Conservation (phyloP, 2,329 filamentous ascomycete species). For the Pseudofabraea citricarpa region DNA sequence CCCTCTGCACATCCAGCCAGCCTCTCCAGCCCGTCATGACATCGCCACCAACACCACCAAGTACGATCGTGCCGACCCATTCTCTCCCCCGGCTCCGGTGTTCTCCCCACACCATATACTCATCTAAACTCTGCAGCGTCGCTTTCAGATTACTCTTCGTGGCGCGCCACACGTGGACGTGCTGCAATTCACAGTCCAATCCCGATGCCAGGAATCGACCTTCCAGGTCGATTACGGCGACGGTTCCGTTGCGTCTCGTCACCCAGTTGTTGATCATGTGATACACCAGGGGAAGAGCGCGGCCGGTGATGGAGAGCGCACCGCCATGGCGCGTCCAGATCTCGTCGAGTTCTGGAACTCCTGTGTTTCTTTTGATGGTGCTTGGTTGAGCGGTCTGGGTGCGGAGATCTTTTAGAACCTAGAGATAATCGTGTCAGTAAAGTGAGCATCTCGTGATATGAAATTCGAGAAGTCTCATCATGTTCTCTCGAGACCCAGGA, state of each 20-base stretch:
- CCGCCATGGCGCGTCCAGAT: conserved; percentile 43
- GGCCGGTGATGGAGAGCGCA: conserved; percentile 46
- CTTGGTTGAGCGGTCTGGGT: too few relatives aligned
- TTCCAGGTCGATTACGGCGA: conserved; percentile 52
- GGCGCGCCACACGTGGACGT: conserved; percentile 25
- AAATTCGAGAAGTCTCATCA: too few relatives aligned
- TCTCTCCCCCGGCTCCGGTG: conserved; percentile 22
- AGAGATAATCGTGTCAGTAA: too few relatives aligned
- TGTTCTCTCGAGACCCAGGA: too few relatives aligned
- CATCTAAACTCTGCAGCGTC: conserved; percentile 20
- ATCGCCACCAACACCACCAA: conserved; percentile 16
- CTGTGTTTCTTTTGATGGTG: too few relatives aligned
- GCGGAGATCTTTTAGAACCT: conserved; percentile 15
- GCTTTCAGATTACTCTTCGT: conserved; percentile 11
- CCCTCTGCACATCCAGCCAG: conserved; percentile 25
- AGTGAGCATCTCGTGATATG: conserved; percentile 2
- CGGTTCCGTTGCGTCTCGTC: conserved; percentile 31
- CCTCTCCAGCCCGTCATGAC: conserved; percentile 23
- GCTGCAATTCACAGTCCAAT: conserved; percentile 16
- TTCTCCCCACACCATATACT: conserved; percentile 24
- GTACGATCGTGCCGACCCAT: conserved; percentile 23
- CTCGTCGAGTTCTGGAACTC: conserved; percentile 40
- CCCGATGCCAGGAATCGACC: conserved; percentile 46
- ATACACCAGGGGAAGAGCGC: conserved; percentile 51
- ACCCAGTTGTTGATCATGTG: conserved; percentile 47